A percentile compares a stretch with the other conserved stretches of the same genome.
These are phyloP conservation scores for Phaeodactylum tricornutum DNA, from an alignment of 108 stramenopile species.

Conservation along the genomic window DNA sequence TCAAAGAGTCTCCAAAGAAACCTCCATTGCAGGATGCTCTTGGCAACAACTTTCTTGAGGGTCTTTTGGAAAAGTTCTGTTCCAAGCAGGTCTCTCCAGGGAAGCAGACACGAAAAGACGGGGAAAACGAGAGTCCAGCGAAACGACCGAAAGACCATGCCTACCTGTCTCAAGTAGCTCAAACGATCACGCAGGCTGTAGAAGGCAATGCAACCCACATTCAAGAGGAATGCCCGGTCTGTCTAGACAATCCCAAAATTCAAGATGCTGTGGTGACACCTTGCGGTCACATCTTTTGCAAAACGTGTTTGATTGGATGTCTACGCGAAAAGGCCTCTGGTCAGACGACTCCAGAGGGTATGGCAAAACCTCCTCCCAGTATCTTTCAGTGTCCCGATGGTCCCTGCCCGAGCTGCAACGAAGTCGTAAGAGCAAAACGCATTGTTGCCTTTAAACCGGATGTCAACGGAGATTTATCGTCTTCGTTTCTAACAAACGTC, in stretches of 20 bases:
- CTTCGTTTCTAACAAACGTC: conserved; percentile 11
- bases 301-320: conserved; percentile 36
- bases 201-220: conserved; percentile 33
- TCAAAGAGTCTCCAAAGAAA: no score
- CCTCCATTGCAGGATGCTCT: conserved; percentile 11
- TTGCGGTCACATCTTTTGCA: conserved; percentile 78
- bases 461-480: conserved; percentile 28
- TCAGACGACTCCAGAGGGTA: conserved; percentile 3
- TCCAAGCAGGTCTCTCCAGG: not conserved
- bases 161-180: conserved; percentile 39
- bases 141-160: not conserved
- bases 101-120: not conserved
- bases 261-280: conserved; percentile 66
- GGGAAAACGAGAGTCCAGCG: not conserved
- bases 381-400: conserved; percentile 16
- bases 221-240: conserved; percentile 72
- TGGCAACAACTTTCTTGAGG: conserved; percentile 6
- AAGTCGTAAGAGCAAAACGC: conserved; percentile 27
- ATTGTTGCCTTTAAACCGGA: conserved; percentile 46
- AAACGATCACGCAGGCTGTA: conserved; percentile 38
- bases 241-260: conserved; percentile 53
- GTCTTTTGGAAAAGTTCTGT: conserved; percentile 10
- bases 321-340: conserved; percentile 19
- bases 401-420: conserved; percentile 57
- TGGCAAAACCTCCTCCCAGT: not conserved